Conservation (phyloP, 768 basidiomycete species). For the Imleria badia region DNA sequence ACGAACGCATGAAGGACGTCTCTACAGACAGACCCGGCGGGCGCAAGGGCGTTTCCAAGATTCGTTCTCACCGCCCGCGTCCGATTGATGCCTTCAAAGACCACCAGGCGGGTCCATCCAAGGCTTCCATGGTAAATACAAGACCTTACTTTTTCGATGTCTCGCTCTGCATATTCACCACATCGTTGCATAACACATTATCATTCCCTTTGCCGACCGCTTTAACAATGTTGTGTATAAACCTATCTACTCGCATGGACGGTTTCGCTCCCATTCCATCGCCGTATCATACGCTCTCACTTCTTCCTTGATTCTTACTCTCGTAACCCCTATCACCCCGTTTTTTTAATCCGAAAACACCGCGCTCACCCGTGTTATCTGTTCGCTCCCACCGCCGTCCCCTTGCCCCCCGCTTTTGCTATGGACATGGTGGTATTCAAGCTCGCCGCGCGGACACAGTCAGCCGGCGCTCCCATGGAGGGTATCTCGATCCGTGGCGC, state of each 20-base stretch:
- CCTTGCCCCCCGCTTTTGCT: slow-evolving; percentile 21
- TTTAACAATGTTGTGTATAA: slow-evolving; percentile 18
- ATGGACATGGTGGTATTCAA: slow-evolving; percentile 28
- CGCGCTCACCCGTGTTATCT: slow-evolving; percentile 39
- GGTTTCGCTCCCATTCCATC: slow-evolving; percentile 13
- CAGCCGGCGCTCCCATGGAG: slow-evolving; percentile 41
- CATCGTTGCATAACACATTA: slow-evolving; percentile 24
- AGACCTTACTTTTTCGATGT: slow-evolving; percentile 32
- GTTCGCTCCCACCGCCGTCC: slow-evolving; percentile 28
- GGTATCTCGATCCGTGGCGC: slow-evolving; percentile 68
- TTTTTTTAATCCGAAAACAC: slow-evolving; percentile 25
- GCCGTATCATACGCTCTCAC: slow-evolving; percentile 7
- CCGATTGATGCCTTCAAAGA: slow-evolving; percentile 59
- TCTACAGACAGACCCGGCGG: slow-evolving; percentile 66
- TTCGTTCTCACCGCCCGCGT: slow-evolving; percentile 58
- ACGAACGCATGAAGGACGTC: slow-evolving; percentile 71
- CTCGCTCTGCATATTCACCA: slow-evolving; percentile 28
- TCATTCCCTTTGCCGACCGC: slow-evolving; percentile 13
- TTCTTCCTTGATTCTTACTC: slow-evolving; percentile 6
- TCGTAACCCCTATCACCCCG: slow-evolving; percentile 2
- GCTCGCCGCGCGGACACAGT: slow-evolving; percentile 42
- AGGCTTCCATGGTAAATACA: slow-evolving; percentile 70
- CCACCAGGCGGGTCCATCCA: slow-evolving; percentile 43
- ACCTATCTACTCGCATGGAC: slow-evolving; percentile 14
- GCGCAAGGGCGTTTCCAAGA: slow-evolving; percentile 65